Evolutionary conservation across 495 filamentous ascomycete genomes (phyloP).

Genomic region (Penicillium antarcticum): DNA sequence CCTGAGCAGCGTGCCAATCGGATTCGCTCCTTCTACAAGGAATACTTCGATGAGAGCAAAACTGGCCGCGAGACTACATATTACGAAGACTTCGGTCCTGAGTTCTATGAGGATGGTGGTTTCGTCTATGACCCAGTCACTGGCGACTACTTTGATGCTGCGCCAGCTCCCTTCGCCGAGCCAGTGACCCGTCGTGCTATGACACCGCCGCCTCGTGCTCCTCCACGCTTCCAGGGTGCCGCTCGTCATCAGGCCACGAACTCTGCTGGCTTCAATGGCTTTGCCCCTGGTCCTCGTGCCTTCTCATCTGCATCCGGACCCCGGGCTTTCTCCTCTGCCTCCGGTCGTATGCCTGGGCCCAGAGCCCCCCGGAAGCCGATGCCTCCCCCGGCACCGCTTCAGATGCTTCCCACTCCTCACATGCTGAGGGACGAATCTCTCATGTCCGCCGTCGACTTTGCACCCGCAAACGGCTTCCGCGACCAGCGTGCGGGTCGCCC

Average conservation of each 20-base stretch:
- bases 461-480: conserved; percentile 67
- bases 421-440: conserved; percentile 83
- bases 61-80: conserved; percentile 50
- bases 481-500: conserved; percentile 71
- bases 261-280: conserved; percentile 44
- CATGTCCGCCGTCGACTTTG: conserved; percentile 76
- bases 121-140: conserved; percentile 70
- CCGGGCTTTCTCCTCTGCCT: conserved; percentile 69
- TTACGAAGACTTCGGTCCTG: conserved; percentile 66
- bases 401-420: conserved; percentile 78
- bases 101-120: conserved; percentile 54
- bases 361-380: conserved; percentile 55
- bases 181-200: conserved; percentile 87
- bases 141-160: conserved; percentile 69
- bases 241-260: conserved; percentile 45
- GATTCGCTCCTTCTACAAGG: conserved; percentile 98
- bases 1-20: conserved; percentile 93
- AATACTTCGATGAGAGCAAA: conserved; percentile 92
- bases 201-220: conserved; percentile 86
- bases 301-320: conserved; percentile 66
- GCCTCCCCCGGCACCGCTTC: conserved; percentile 71
- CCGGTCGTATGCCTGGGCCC: conserved; percentile 50
- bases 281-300: conserved; percentile 55
- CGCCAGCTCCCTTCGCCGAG: conserved; percentile 66
- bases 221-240: conserved; percentile 64